A percentile compares a stretch with the other conserved stretches of the same genome.
phyloP scores from a whole-genome alignment of 441 rosid genomes.

The Erodium texanum region DNA sequence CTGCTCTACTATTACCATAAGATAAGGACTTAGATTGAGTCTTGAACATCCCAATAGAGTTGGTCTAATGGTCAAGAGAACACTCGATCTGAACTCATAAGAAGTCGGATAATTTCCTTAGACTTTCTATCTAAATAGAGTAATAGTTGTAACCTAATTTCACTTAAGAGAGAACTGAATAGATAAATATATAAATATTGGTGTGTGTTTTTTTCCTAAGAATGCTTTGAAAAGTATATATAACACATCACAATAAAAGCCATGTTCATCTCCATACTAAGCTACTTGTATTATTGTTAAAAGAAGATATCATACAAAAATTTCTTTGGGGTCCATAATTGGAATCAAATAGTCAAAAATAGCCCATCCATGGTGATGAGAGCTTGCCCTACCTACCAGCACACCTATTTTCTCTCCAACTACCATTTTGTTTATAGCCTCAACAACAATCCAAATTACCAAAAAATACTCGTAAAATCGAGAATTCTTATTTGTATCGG shows the following conservation, averaged over 20 bases:
- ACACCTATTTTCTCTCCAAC: background rate
- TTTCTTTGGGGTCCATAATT: slow-evolving; percentile 1
- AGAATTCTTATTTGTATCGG: background rate
- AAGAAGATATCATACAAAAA: background rate
- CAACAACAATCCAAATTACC: background rate
- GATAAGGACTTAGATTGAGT: background rate
- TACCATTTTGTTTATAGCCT: background rate
- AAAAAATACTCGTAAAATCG: no score
- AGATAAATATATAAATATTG: no score
- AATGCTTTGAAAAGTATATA: no score
- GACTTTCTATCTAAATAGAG: no score
- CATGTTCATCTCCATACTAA: background rate
- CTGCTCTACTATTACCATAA: background rate
- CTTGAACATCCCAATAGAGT: no score
- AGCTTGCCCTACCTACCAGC: background rate
- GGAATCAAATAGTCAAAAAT: background rate
- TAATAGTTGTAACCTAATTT: no score
- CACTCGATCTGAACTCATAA: no score
- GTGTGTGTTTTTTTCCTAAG: background rate
- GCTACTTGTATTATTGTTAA: background rate
- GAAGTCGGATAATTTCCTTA: no score
- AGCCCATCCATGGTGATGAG: background rate
- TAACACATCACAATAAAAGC: background rate
- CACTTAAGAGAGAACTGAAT: no score
- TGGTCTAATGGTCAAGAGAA: no score